A percentile compares a stretch with the other conserved stretches of the same genome.
These are phyloP conservation scores for Brassica carinata DNA, from an alignment of 345 rosid genomes.

Conservation along the genomic window DNA sequence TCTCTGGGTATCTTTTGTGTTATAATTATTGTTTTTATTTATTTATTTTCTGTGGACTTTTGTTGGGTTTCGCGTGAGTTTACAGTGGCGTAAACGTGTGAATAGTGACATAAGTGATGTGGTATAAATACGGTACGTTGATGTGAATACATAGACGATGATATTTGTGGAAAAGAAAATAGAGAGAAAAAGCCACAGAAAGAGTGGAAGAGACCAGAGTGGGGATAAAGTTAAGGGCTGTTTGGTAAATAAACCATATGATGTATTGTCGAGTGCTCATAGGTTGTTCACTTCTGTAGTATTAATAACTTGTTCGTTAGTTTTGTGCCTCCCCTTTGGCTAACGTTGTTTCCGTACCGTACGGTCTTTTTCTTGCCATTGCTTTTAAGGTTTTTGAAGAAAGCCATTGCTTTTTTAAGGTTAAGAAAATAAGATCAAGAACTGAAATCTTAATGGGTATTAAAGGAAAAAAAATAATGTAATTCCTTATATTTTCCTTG, in stretches of 20 bases:
- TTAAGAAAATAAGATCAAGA: constrained; percentile 12
- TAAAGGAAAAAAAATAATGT: background rate
- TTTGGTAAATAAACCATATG: constrained; percentile 34
- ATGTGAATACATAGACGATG: constrained; percentile 35
- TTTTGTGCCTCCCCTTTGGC: constrained; percentile 6
- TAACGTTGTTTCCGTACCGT: constrained; percentile 39
- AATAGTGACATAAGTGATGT: constrained; percentile 32
- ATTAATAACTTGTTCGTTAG: constrained; percentile 23
- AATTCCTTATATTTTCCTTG: background rate
- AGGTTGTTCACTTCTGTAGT: constrained; percentile 8
- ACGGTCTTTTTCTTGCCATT: constrained; percentile 13
- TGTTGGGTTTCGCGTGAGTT: constrained; percentile 37
- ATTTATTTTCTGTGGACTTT: constrained; percentile 4
- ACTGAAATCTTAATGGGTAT: constrained; percentile 1
- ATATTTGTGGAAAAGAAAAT: constrained; percentile 28
- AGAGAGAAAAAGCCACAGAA: constrained; percentile 13
- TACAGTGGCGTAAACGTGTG: constrained; percentile 26
- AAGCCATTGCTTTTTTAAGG: constrained; percentile 8
- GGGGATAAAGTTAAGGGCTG: constrained; percentile 32
- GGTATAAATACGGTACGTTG: constrained; percentile 37
- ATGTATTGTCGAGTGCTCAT: constrained; percentile 35
- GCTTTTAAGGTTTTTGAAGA: constrained; percentile 23
- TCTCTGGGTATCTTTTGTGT: constrained; percentile 46
- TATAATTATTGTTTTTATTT: background rate
- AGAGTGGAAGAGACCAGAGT: constrained; percentile 29